These are phyloP conservation scores for Rhizoclosmatium sp. DNA, from an alignment of 192 early-diverging fungal species.

Conservation along the genomic window DNA sequence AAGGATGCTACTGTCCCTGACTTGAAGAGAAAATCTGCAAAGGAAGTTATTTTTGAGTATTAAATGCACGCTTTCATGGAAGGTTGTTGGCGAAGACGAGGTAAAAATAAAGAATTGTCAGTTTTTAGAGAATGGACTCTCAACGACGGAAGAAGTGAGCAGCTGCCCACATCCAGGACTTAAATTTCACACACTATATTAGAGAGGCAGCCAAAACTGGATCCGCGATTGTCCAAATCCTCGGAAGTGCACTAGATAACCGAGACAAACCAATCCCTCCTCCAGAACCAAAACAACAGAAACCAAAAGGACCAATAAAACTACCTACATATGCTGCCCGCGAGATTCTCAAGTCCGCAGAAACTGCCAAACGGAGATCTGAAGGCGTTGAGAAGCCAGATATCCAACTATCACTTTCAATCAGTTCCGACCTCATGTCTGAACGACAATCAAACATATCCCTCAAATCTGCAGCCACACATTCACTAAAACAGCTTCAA, in stretches of 20 bases:
- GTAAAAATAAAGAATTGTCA: too few relatives aligned
- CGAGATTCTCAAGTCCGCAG: background rate
- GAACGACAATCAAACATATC: background rate
- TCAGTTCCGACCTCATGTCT: background rate
- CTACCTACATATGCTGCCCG: background rate
- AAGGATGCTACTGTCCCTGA: constrained; percentile 18
- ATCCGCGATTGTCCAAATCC: constrained; percentile 9
- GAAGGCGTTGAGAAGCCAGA: too few relatives aligned
- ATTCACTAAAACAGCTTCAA: constrained; percentile 16
- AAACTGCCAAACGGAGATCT: background rate
- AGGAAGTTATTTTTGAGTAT: background rate
- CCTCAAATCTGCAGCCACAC: background rate
- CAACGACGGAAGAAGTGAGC: constrained; percentile 1
- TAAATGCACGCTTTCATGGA: background rate
- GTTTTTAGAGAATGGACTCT: background rate
- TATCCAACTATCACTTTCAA: background rate
- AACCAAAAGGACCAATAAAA: background rate
- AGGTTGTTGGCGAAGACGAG: too few relatives aligned
- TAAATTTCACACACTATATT: background rate
- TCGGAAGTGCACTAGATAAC: constrained; percentile 7
- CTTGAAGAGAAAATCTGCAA: constrained; percentile 23
- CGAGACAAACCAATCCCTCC: background rate
- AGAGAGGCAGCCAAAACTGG: constrained; percentile 27
- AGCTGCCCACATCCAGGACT: background rate
- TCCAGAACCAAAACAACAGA: background rate